Conservation (phyloP, 164 flowering plant species). For the Berberis vulgaris region DNA sequence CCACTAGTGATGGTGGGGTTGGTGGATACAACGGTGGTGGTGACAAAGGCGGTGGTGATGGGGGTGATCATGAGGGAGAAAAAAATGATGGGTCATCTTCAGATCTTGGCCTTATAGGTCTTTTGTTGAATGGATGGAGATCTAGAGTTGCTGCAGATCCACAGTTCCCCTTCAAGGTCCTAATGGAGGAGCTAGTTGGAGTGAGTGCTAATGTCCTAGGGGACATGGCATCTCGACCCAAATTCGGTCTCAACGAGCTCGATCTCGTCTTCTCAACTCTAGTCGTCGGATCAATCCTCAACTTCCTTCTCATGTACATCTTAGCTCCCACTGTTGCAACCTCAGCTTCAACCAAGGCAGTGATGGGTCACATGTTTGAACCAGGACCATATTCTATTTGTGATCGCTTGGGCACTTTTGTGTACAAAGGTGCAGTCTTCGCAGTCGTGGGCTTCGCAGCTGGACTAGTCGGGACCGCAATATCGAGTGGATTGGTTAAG, state of each 20-base stretch:
- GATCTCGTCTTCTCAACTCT: conserved; percentile 5
- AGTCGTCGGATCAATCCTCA: neutral
- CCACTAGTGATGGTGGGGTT: too few species aligned
- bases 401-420: neutral
- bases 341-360: neutral
- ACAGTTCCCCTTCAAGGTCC: conserved; percentile 1
- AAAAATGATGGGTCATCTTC: too few species aligned
- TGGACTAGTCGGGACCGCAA: neutral
- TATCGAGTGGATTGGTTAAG: neutral
- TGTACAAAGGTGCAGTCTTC: neutral
- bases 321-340: neutral
- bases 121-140: neutral
- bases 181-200: neutral
- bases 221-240: conserved; percentile 3
- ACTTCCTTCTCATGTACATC: conserved; percentile 1
- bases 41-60: too few species aligned
- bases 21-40: too few species aligned
- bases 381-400: neutral
- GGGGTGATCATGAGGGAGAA: too few species aligned
- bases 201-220: neutral
- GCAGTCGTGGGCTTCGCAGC: conserved; percentile 1
- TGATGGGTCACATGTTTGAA: neutral
- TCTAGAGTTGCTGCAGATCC: conserved; percentile 1
- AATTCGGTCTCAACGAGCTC: conserved; percentile 3
- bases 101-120: neutral